Evolutionary conservation across 1,284 basidiomycete species (phyloP), one percentile per base, ranked within the genome.

Genomic region (Sanghuangporus sanghuang): DNA sequence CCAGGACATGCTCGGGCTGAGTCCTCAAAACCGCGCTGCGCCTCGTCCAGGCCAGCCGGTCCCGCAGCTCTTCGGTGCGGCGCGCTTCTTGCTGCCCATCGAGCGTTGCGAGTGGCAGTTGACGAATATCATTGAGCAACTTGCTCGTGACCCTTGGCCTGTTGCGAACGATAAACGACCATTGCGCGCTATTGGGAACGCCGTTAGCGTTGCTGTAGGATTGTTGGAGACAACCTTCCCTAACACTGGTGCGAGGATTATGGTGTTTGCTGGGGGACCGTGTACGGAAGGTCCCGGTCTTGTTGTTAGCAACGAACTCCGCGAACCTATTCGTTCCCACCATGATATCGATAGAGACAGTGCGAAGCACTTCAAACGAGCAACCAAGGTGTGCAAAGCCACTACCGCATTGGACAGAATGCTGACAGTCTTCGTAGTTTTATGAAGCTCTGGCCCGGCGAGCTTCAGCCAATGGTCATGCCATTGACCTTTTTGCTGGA

Each of bases 341-440:
- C 96, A 99, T 79, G 96, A 99, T 74, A 99, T 99, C 72, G 97
- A 99, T 73, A 85, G 95, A 58, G 97, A 99, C 76, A 93, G 89
- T 70, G 96, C 93, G 57, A 98, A 97, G 77, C 96, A 98, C 76
- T 99, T 91, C 79, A 99, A 99, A 81, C 91, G 95, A 59, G 95
- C 97, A 23, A 87, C 87, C 70, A 98, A 98, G 86, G 93, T 94
- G 66, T 54, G 80, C 69, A 35, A 18, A 53, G 57, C 16, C 3
- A 62, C 57, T 61, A 6, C 27, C 21, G 59, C 11, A 57, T 35
- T 54, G 35, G 36, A 12, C 27, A 35, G 18, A 39, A 42, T 66
- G 7, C 57, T 69, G 58, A 61, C 60, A 3, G 64, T 38, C 61
- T 50, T 46, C 16, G 32, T 59, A 96, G 93, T 98, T 96, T 77